Percentiles rank a stretch among this genome's conserved stretches.
These are phyloP conservation scores for Phragmites australis DNA, from an alignment of 176 grass and related monocot genomes.

Conservation along the genomic window DNA sequence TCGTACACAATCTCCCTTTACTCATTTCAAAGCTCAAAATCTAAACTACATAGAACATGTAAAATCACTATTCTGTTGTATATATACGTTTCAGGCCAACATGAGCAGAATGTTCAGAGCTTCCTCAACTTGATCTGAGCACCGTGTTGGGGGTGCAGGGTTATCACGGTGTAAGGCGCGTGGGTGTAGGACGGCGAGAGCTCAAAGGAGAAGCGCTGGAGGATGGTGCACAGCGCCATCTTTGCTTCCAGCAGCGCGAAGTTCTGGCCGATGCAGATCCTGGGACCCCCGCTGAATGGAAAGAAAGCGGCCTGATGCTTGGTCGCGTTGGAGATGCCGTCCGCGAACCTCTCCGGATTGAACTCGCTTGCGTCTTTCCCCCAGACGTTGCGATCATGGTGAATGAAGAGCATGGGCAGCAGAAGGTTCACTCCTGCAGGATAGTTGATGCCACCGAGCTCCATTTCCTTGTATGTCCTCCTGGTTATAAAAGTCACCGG, in stretches of 20 bases:
- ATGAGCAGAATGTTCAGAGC: conserved; percentile 9
- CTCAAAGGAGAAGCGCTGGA: conserved; percentile 61
- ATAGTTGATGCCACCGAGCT: conserved; percentile 52
- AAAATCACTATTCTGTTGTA: neutral
- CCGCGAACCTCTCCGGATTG: conserved; percentile 62
- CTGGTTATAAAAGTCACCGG: conserved; percentile 24
- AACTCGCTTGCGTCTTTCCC: conserved; percentile 58
- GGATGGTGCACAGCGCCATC: conserved; percentile 58
- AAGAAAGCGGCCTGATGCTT: conserved; percentile 50
- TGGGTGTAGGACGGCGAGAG: conserved; percentile 63
- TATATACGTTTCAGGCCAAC: neutral
- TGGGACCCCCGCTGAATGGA: conserved; percentile 64
- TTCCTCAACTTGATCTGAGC: conserved; percentile 52
- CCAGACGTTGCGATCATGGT: conserved; percentile 62
- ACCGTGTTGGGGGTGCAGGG: conserved; percentile 64
- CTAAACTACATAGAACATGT: neutral
- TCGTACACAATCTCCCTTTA: neutral
- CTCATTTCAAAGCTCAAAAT: neutral
- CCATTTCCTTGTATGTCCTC: conserved; percentile 52
- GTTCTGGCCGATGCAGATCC: conserved; percentile 69
- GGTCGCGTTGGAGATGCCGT: conserved; percentile 62
- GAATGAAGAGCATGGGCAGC: conserved; percentile 48
- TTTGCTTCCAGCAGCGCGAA: conserved; percentile 70
- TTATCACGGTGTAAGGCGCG: conserved; percentile 48
- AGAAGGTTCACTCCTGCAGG: conserved; percentile 56